Evolutionary conservation across 306 rosid genomes (phyloP), one percentile per base, ranked within the genome.

Genomic region (Malus asiatica): DNA sequence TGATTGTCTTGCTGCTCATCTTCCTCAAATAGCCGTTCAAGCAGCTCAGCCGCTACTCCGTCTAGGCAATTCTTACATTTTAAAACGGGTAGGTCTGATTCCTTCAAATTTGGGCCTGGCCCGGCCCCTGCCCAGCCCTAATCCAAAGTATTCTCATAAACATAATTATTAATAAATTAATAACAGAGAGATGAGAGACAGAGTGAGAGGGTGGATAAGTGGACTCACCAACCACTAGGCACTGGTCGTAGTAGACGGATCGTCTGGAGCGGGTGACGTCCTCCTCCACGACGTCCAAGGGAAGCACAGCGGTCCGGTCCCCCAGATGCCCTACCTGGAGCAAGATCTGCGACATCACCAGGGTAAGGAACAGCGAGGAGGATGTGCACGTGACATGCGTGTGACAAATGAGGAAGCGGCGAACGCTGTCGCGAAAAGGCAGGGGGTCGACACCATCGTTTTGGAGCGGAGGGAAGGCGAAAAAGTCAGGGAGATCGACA

Each of bases 1-100:
- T 70, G 73, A 91, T 95, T 18, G 79, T 95, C 30, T 90, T 93
- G 25, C 62, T 95, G 11, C 68, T 95, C 78, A 88, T 95, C 71
- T 95, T 90, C 76, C 86, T 92, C 57, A 89, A 87, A 30, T 84
- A 88, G 71, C 96, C 98, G 2, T 70, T 89, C 22, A 69, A 27
- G 32, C 87, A 85, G 46, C 48, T 96, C 32, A 59, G 89, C 25
- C 86, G 87, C 0, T 82, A 95, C 83, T 92, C 91, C 5, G 87
- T 96, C 30, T 96, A 96, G 99, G 98, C 91, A 4, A 87, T 25
- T 25, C 25, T 25, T 5, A 6, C 38, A 33, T 33, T 33, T 33
- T 33, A 33, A 33, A 33, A 33, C 2, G 0, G 8, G 38, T 6
- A 33, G 8, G 15, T 3, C 4, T 1, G 1, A 0, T 44, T 44